Conservation (phyloP, 352 stramenopile genomes). For the Pythium phragmiticola region DNA sequence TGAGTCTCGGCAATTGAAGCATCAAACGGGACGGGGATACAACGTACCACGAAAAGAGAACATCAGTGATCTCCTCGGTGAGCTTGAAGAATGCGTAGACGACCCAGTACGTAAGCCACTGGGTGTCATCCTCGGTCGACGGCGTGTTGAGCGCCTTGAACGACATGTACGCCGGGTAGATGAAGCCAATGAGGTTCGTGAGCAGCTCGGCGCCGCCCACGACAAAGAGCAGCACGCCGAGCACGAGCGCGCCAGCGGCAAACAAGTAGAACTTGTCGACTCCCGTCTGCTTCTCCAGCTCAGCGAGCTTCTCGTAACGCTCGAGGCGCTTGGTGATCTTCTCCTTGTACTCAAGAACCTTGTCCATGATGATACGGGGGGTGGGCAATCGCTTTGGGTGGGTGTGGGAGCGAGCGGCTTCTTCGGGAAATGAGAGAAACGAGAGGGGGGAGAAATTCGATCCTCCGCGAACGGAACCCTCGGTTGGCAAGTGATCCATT, state of each 20-base stretch:
- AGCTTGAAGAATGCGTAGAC: constrained; percentile 97
- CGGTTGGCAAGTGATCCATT: constrained; percentile 22
- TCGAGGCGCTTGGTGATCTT: constrained; percentile 80
- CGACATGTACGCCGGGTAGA: constrained; percentile 88
- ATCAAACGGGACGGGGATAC: not conserved
- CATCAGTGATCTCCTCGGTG: constrained; percentile 87
- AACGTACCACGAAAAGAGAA: constrained; percentile 73
- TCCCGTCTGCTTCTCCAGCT: constrained; percentile 83
- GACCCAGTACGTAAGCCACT: constrained; percentile 92
- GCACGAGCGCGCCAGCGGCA: constrained; percentile 38
- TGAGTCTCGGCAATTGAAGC: not conserved
- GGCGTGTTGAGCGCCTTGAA: constrained; percentile 88
- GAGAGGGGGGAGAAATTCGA: constrained; percentile 2
- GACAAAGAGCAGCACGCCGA: constrained; percentile 73
- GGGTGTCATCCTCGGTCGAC: constrained; percentile 72
- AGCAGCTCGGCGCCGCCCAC: constrained; percentile 75
- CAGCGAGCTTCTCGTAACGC: constrained; percentile 80
- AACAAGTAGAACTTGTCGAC: constrained; percentile 91
- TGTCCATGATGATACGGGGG: constrained; percentile 55
- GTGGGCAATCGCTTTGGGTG: not conserved
- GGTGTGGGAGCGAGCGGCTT: constrained; percentile 9
- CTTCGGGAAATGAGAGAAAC: constrained; percentile 18
- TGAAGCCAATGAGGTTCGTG: constrained; percentile 81
- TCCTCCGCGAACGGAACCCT: not conserved
- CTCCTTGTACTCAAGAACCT: constrained; percentile 79